Base-by-base conservation (phyloP, 2,329 filamentous ascomycete species). In the Pestalotiopsis sp. region DNA sequence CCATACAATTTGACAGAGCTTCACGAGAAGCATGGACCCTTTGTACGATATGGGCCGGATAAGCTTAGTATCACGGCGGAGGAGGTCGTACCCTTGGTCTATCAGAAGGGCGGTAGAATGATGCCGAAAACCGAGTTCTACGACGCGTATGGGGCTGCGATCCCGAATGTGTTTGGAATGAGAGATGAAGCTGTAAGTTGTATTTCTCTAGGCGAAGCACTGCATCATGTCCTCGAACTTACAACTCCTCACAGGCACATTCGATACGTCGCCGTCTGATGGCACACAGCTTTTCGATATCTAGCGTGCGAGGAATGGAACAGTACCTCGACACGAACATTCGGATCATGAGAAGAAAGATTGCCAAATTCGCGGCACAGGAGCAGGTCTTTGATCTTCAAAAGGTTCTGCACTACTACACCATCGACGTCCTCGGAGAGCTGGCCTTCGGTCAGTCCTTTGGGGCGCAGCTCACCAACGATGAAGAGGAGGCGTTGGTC, bases 1-100 rank as follows among this genome's bases (percentile, higher is more conserved):
- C 62, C 62, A 17, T 64, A 64, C n/a, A 45, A 45, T 13, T 5
- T 64, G 62, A 64, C 62, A 49, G 62, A 64, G 11, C 62, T 64
- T 27, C 62, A 64, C 4, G 62, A 64, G 23, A 64, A 27, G 6
- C 38, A 64, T 31, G 62, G 38, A 0, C 41, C 62, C 0, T 64
- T 64, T 23, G 62, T 64, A 3, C 62, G 62, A 23, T 64, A 64
- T 49, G 62, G 62, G 3, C 62, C 62, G 3, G 62, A 49, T 31
- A 64, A 64, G 62, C 38, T 64, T 9, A 64, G 41, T 23, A 52
- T 64, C 62, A 64, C 41, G 3, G 62, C 62, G 3, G 62, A 64
- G 39, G 62, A 64, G 41, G 38, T 64, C 13, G 41, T 64, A 12
- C 62, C 62, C 11, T 12, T 64, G 38, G 41, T 64, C 20, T 64